phyloP scores from a whole-genome alignment of 75 land plant genomes.

The Cupressus sempervirens region DNA sequence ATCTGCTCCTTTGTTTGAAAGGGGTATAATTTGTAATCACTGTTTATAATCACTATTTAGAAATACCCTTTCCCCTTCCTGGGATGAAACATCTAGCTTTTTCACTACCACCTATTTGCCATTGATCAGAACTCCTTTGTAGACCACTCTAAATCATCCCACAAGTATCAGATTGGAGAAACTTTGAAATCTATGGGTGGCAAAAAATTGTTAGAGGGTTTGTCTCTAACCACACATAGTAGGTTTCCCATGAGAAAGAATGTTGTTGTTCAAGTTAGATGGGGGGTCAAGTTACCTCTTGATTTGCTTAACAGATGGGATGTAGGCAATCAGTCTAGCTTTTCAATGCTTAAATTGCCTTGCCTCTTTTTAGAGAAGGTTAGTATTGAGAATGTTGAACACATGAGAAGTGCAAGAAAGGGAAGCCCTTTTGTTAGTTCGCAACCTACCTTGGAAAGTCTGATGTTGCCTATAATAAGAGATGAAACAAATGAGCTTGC shows the following conservation, averaged over 20 bases:
- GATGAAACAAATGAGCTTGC: constrained; percentile 33
- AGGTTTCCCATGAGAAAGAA: constrained; percentile 51
- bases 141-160: constrained; percentile 4
- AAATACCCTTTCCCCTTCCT: too few species aligned
- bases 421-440: not conserved
- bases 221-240: constrained; percentile 59
- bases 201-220: constrained; percentile 24
- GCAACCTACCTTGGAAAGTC: not conserved
- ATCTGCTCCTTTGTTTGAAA: too few species aligned
- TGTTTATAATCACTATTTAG: constrained; percentile 57
- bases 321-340: constrained; percentile 15
- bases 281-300: constrained; percentile 70
- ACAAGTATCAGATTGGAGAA: constrained; percentile 5
- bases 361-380: constrained; percentile 74
- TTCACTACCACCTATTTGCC: too few species aligned
- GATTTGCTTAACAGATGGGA: constrained; percentile 21
- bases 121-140: too few species aligned
- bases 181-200: not conserved
- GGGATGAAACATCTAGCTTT: too few species aligned
- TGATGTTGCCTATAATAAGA: not conserved
- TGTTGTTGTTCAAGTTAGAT: constrained; percentile 48
- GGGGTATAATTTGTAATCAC: too few species aligned
- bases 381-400: constrained; percentile 54
- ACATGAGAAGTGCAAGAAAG: constrained; percentile 1
- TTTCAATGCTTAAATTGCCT: constrained; percentile 49